Evolutionary conservation across 192 early-diverging fungal genomes (phyloP).

Genomic region (Rhizoclosmatium sp.): DNA sequence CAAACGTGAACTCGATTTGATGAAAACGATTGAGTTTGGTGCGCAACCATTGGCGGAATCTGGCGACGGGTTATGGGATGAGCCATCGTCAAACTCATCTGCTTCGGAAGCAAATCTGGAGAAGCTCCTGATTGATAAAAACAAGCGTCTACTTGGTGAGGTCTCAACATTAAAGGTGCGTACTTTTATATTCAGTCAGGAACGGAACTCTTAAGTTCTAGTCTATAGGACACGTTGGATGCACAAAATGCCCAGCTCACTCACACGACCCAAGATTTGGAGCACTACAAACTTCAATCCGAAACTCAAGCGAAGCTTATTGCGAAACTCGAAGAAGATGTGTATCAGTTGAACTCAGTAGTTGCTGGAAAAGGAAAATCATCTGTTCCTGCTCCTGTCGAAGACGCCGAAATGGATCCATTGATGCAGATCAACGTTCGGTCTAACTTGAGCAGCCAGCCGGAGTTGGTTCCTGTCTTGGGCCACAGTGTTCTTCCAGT

Average conservation of each 20-base stretch:
- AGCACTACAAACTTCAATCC: conserved; percentile 57
- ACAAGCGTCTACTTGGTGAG: conserved; percentile 80
- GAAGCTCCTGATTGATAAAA: conserved; percentile 80
- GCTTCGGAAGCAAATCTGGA: conserved; percentile 70
- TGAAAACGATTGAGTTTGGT: conserved; percentile 56
- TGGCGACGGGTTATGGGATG: conserved; percentile 49
- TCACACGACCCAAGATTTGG: conserved; percentile 44
- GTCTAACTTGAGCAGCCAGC: conserved; percentile 4
- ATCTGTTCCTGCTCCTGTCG: background rate
- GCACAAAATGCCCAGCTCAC: conserved; percentile 28
- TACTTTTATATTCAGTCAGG: background rate
- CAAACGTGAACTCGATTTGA: conserved; percentile 83
- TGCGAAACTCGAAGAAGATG: conserved; percentile 57
- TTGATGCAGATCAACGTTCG: conserved; percentile 19
- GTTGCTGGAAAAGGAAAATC: conserved; percentile 2
- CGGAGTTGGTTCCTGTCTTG: conserved; percentile 24
- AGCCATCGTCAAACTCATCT: background rate
- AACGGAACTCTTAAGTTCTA: background rate
- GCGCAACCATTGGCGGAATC: conserved; percentile 43
- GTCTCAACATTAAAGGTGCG: conserved; percentile 66
- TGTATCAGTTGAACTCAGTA: conserved; percentile 51
- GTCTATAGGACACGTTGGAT: conserved; percentile 41
- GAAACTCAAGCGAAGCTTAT: conserved; percentile 66
- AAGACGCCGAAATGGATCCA: conserved; percentile 6
- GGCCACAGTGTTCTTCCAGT: conserved; percentile 16